These are phyloP conservation scores for Fusarium annulatum DNA, from an alignment of 2,329 filamentous ascomycete species.

Conservation along the genomic window DNA sequence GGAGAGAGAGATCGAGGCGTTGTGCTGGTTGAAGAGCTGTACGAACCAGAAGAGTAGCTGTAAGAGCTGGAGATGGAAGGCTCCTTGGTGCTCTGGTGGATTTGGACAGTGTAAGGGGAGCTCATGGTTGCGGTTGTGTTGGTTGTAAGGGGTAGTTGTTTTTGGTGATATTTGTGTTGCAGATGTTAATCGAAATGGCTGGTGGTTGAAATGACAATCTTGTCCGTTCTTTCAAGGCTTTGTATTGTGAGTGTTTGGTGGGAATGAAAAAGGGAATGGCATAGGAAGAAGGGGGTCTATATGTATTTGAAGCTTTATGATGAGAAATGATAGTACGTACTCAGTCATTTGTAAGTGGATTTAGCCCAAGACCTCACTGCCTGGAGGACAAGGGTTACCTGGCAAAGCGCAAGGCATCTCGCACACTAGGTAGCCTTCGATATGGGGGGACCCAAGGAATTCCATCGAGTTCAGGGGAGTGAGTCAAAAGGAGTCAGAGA, in stretches of 20 bases:
- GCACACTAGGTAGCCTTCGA: conserved; percentile 34
- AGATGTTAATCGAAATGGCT: conserved; percentile 12
- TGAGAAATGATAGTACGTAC: conserved; percentile 38
- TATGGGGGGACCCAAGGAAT: conserved; percentile 23
- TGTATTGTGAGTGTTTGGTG: conserved; percentile 33
- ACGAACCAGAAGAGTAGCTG: conserved; percentile 46
- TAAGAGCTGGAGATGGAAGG: conserved; percentile 46
- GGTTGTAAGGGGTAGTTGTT: conserved; percentile 16
- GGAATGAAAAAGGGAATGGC: conserved; percentile 5
- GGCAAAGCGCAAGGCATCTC: conserved; percentile 35
- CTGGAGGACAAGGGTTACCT: conserved; percentile 37
- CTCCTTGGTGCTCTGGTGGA: conserved; percentile 49
- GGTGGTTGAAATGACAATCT: neutral
- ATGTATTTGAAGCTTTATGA: conserved; percentile 37
- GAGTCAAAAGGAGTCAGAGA: conserved; percentile 37
- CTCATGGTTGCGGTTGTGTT: conserved; percentile 41
- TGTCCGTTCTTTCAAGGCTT: conserved; percentile 9
- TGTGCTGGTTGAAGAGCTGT: conserved; percentile 40
- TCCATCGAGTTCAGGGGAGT: conserved; percentile 23
- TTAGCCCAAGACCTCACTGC: conserved; percentile 33
- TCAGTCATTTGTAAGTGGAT: conserved; percentile 36
- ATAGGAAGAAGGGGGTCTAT: conserved; percentile 36
- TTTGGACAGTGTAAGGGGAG: conserved; percentile 45
- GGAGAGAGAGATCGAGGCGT: conserved; percentile 46
- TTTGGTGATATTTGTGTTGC: conserved; percentile 6